Evolutionary conservation across 2,329 filamentous ascomycete genomes (phyloP), one percentile per base, ranked within the genome.

Genomic region (Apiospora phragmitis): DNA sequence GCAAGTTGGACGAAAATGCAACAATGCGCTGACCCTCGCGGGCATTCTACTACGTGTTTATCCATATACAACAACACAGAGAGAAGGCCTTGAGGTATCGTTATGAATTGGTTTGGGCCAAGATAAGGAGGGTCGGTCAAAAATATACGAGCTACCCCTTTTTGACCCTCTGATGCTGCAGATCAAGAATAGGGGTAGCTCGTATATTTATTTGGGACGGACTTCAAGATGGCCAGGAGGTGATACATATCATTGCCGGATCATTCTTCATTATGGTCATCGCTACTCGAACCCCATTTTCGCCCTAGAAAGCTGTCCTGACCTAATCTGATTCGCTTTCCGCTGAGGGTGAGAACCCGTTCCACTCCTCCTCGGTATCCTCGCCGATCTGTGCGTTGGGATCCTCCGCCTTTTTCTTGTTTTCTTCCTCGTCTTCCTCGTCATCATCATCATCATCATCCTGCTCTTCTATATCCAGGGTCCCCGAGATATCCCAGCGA

Each of bases 401-500:
- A 11, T 79, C 79, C 1, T 77, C 79, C 18, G 77, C 81, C 84
- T 1, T 87, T 86, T 45, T 84, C 79, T 71, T 89, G 87, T 73
- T 88, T 75, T 81, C 80, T 2, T 79, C 81, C 0, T 76, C 79
- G 0, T 81, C 83, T 0, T 82, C 78, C 1, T 77, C 80, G 1
- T 79, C 82, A 0, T 82, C 81, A 0, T 80, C 79, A 0, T 80
- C 79, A 2, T 80, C 80, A 7, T 82, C 85, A 1, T 87, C 87
- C 47, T 84, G 79, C 71, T 89, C 87, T 73, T 88, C 87, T 42
- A 97, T 91, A 32, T 92, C 93, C 80, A 93, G 94, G 43, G 90
- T 90, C 0, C 91, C 96, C 65, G 90, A 92, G 67, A 98, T 86
- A 83, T 99, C 96, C 94, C 95, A 98, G 59, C 96, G 88, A 82